Percentiles rank a stretch among this genome's conserved stretches.
These are phyloP conservation scores for Chaetomidium leptoderma DNA, from an alignment of 495 filamentous ascomycete species.

Conservation along the genomic window DNA sequence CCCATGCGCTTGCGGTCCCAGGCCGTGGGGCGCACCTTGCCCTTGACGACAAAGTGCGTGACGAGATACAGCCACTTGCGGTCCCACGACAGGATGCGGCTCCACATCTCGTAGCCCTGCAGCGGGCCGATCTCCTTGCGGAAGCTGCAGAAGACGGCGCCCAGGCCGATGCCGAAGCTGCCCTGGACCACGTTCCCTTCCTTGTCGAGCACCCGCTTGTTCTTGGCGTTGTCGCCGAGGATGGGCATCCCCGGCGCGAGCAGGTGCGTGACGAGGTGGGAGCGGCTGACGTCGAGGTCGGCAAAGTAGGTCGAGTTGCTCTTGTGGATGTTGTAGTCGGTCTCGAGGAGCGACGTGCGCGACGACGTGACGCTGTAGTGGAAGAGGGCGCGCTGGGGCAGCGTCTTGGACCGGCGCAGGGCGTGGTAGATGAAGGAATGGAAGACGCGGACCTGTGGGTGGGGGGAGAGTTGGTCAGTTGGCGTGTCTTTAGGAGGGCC, in stretches of 20 bases:
- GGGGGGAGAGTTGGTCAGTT: background rate
- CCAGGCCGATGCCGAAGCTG: constrained; percentile 58
- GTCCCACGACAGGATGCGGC: constrained; percentile 67
- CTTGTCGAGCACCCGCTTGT: constrained; percentile 41
- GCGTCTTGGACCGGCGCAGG: constrained; percentile 34
- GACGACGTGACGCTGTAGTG: constrained; percentile 58
- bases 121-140: constrained; percentile 65
- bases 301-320: constrained; percentile 79
- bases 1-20: constrained; percentile 29
- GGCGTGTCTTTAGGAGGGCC: background rate
- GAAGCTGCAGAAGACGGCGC: constrained; percentile 64
- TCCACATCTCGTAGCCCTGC: constrained; percentile 68
- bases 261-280: constrained; percentile 54
- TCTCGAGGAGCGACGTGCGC: constrained; percentile 60
- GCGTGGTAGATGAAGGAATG: constrained; percentile 58
- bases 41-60: constrained; percentile 55
- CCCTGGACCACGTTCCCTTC: constrained; percentile 32
- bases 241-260: constrained; percentile 45
- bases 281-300: constrained; percentile 70
- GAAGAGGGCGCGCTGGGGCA: constrained; percentile 56
- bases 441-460: constrained; percentile 58
- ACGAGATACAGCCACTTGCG: constrained; percentile 51
- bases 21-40: constrained; percentile 47
- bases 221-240: constrained; percentile 39
- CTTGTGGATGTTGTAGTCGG: constrained; percentile 83